These are phyloP conservation scores for Circinella umbellata DNA, from an alignment of 371 early-diverging fungal genomes.

Conservation along the genomic window DNA sequence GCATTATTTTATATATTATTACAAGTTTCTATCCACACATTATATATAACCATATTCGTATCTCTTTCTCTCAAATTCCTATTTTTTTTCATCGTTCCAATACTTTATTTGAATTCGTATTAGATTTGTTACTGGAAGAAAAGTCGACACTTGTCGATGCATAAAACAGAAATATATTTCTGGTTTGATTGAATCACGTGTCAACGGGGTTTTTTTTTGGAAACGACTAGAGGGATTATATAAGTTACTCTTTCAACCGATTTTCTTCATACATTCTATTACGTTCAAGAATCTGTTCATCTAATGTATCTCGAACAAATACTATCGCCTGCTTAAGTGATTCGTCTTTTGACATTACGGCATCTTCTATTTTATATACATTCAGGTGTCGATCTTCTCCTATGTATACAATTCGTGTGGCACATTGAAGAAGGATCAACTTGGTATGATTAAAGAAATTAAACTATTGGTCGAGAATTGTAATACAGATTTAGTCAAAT, in stretches of 20 bases:
- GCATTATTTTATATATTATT: too few relatives aligned
- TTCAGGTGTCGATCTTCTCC: conserved; percentile 25
- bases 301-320: conserved; percentile 5
- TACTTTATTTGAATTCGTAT: too few relatives aligned
- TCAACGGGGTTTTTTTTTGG: too few relatives aligned
- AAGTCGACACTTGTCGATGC: too few relatives aligned
- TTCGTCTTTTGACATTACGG: conserved; percentile 7
- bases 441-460: conserved; percentile 79
- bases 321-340: conserved; percentile 2
- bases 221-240: not conserved
- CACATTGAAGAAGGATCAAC: conserved; percentile 66
- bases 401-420: conserved; percentile 55
- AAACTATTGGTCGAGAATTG: conserved; percentile 44
- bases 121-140: too few relatives aligned
- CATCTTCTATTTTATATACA: conserved; percentile 21
- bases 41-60: too few relatives aligned
- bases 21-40: too few relatives aligned
- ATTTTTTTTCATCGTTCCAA: too few relatives aligned
- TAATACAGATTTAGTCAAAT: not conserved
- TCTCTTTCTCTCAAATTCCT: too few relatives aligned
- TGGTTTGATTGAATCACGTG: too few relatives aligned
- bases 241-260: not conserved
- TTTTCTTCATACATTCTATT: not conserved
- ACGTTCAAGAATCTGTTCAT: conserved; percentile 7
- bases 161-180: too few relatives aligned